These are phyloP conservation scores for Henckelia pumila DNA, from an alignment of 257 asterid species.

Conservation along the genomic window DNA sequence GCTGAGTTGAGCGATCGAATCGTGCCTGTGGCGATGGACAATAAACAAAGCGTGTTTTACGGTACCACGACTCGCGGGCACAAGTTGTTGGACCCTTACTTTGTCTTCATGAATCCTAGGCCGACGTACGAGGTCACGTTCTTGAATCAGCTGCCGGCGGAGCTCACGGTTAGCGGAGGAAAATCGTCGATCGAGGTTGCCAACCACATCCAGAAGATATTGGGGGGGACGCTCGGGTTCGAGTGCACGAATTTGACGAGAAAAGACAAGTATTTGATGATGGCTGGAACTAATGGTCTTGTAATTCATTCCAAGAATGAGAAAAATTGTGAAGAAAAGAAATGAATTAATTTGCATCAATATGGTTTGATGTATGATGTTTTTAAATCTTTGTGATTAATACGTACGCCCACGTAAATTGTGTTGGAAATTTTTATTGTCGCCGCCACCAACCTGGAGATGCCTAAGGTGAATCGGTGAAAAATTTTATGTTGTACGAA, in stretches of 20 bases:
- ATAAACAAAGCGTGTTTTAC: slow-evolving; percentile 64
- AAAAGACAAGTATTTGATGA: slow-evolving; percentile 70
- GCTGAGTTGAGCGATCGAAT: slow-evolving; percentile 84
- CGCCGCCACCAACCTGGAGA: no score
- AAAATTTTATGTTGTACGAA: no score
- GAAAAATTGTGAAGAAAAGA: slow-evolving; percentile 26
- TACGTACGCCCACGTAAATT: no score
- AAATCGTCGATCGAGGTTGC: slow-evolving; percentile 82
- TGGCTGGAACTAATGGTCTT: slow-evolving; percentile 83
- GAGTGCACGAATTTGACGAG: slow-evolving; percentile 85
- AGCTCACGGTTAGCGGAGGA: slow-evolving; percentile 57
- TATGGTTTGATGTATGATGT: no score
- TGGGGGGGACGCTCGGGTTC: slow-evolving; percentile 77
- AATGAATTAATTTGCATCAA: no score
- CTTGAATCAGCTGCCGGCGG: slow-evolving; percentile 59
- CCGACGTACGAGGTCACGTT: slow-evolving; percentile 83
- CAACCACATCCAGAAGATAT: slow-evolving; percentile 64
- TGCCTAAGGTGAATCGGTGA: no score
- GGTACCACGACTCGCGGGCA: slow-evolving; percentile 82
- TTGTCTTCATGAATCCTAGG: slow-evolving; percentile 87
- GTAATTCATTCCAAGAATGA: slow-evolving; percentile 39
- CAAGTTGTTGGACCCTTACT: slow-evolving; percentile 71
- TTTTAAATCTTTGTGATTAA: no score
- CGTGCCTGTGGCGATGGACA: slow-evolving; percentile 78
- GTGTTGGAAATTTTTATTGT: no score